These are phyloP conservation scores for Xylariaceae sp. DNA, from an alignment of 2,329 filamentous ascomycete species.

Conservation along the genomic window DNA sequence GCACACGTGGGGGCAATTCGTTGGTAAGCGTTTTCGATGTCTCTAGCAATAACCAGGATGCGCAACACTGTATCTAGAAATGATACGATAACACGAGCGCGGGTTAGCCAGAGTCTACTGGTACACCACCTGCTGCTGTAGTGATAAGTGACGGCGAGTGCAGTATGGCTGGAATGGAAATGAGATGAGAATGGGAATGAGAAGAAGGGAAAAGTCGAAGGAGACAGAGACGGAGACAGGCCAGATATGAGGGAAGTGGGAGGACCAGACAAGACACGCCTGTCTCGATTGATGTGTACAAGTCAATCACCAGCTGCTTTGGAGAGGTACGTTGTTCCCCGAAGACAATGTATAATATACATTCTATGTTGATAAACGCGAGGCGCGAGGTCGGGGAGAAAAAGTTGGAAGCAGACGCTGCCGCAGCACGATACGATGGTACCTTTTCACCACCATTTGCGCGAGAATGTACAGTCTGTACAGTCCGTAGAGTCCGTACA, in stretches of 20 bases:
- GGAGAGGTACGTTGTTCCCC: slow-evolving; percentile 1
- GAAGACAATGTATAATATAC: background rate
- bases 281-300: slow-evolving; percentile 13
- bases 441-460: background rate
- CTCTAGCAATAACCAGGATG: slow-evolving; percentile 20
- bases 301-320: slow-evolving; percentile 23
- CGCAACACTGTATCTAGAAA: slow-evolving; percentile 3
- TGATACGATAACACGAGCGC: slow-evolving; percentile 12
- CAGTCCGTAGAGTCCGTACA: no score
- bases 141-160: slow-evolving; percentile 14
- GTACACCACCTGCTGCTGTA: slow-evolving; percentile 8
- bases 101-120: background rate
- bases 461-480: no score
- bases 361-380: background rate
- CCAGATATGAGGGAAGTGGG: slow-evolving; percentile 29
- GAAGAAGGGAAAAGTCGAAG: slow-evolving; percentile 16
- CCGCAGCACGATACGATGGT: background rate
- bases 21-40: slow-evolving; percentile 17
- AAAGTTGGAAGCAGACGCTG: background rate
- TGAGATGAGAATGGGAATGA: slow-evolving; percentile 16
- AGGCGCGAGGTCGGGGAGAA: slow-evolving; percentile 16
- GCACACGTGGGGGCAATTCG: slow-evolving; percentile 24
- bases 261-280: slow-evolving; percentile 20
- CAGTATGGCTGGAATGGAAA: slow-evolving; percentile 19
- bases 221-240: slow-evolving; percentile 25